phyloP scores from a whole-genome alignment of 140 eudicot species.

The Anethum foeniculum region DNA sequence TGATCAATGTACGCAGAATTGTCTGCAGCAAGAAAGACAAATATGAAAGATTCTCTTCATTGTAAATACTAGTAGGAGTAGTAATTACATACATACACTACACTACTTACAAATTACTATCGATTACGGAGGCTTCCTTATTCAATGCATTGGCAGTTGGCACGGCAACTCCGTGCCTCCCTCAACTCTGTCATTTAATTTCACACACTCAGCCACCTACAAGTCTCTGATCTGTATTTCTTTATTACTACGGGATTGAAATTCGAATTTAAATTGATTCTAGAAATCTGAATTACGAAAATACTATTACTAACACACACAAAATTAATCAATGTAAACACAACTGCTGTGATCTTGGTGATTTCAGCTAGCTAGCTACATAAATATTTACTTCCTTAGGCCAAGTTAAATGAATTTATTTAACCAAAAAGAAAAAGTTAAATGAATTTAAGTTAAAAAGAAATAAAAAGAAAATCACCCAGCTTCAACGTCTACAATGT shows the following conservation, averaged over 20 bases:
- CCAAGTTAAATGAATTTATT: not conserved
- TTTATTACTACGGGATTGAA: no score
- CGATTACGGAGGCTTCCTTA: slow-evolving; percentile 10
- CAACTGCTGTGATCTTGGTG: no score
- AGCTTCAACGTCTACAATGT: not conserved
- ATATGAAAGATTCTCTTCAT: slow-evolving; percentile 3
- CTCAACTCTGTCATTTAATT: not conserved
- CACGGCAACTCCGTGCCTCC: slow-evolving; percentile 30
- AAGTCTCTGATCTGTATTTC: not conserved
- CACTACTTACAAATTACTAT: not conserved
- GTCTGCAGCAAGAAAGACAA: slow-evolving; percentile 10
- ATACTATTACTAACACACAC: no score
- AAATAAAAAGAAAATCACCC: not conserved
- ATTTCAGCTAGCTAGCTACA: no score
- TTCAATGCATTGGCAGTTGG: slow-evolving; percentile 26
- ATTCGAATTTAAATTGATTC: no score
- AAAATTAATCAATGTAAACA: no score
- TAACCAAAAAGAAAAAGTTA: no score
- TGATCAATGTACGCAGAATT: slow-evolving; percentile 2
- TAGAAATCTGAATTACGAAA: no score
- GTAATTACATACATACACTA: not conserved
- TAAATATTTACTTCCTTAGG: no score
- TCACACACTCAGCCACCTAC: not conserved
- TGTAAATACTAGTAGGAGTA: no score
- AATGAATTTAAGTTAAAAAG: not conserved